Evolutionary conservation across 345 rosid species (phyloP).

Genomic region (Stellera chamaejasme): DNA sequence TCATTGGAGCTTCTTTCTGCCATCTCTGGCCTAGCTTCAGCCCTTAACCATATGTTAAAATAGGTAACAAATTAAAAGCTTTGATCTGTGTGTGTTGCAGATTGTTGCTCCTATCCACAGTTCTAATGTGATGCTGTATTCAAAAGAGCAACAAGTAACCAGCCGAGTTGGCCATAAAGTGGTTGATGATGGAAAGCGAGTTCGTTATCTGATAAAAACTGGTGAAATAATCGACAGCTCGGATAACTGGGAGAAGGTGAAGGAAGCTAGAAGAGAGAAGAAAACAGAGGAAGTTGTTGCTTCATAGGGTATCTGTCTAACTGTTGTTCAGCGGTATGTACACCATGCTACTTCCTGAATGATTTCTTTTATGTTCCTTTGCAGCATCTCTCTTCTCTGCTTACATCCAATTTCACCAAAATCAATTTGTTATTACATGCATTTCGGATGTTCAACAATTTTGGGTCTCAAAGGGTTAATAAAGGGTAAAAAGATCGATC

Average conservation of each 20-base stretch:
- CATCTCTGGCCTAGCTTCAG: background rate
- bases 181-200: constrained; percentile 60
- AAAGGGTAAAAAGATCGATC: no score
- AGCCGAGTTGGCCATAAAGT: constrained; percentile 84
- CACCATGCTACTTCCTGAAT: no score
- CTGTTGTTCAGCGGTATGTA: background rate
- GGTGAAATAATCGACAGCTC: constrained; percentile 72
- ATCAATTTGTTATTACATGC: no score
- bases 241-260: constrained; percentile 71
- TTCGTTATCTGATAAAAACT: constrained; percentile 73
- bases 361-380: no score
- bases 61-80: background rate
- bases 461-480: no score
- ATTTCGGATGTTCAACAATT: no score
- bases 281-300: constrained; percentile 42
- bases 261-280: constrained; percentile 46
- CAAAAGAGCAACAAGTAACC: constrained; percentile 62
- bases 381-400: no score
- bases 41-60: background rate
- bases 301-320: background rate
- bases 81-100: constrained; percentile 30
- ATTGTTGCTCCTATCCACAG: constrained; percentile 93
- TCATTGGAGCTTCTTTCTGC: background rate
- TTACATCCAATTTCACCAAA: no score
- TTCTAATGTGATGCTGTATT: constrained; percentile 90